phyloP scores from a whole-genome alignment of 2,329 filamentous ascomycete genomes.

The Mycosphaerella sp. region DNA sequence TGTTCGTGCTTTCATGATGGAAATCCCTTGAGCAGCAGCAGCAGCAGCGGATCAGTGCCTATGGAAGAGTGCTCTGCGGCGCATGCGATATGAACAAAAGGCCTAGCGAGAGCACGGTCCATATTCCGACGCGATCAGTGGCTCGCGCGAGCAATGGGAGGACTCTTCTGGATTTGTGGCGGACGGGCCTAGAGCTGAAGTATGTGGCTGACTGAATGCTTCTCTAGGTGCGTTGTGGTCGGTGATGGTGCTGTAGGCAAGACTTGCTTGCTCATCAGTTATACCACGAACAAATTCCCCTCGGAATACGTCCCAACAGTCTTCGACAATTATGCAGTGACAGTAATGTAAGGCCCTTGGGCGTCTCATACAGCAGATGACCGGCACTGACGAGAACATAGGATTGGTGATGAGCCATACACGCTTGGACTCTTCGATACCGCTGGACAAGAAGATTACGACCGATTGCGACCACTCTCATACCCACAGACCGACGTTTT shows the following conservation, averaged over 20 bases:
- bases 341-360: slow-evolving; percentile 63
- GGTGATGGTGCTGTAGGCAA: slow-evolving; percentile 99
- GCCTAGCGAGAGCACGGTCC: background rate
- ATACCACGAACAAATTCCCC: slow-evolving; percentile 99
- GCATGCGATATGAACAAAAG: background rate
- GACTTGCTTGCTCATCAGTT: slow-evolving; percentile 97
- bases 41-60: background rate
- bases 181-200: slow-evolving; percentile 5
- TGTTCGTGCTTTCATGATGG: background rate
- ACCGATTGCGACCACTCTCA: slow-evolving; percentile 88
- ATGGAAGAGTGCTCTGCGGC: slow-evolving; percentile 7
- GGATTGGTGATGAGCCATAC: slow-evolving; percentile 99
- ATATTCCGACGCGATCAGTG: background rate
- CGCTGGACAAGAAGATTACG: slow-evolving; percentile 98
- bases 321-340: slow-evolving; percentile 99
- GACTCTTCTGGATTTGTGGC: slow-evolving; percentile 6
- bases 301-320: slow-evolving; percentile 99
- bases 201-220: slow-evolving; percentile 14
- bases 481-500: slow-evolving; percentile 99
- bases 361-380: background rate
- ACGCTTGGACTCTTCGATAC: slow-evolving; percentile 97
- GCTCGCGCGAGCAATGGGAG: slow-evolving; percentile 1
- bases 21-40: slow-evolving; percentile 1
- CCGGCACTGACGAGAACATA: slow-evolving; percentile 38
- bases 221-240: slow-evolving; percentile 85